A percentile compares a stretch with the other conserved stretches of the same genome.
Conservation (phyloP, 768 basidiomycete genomes). For the Psilocybe subaeruginosa region DNA sequence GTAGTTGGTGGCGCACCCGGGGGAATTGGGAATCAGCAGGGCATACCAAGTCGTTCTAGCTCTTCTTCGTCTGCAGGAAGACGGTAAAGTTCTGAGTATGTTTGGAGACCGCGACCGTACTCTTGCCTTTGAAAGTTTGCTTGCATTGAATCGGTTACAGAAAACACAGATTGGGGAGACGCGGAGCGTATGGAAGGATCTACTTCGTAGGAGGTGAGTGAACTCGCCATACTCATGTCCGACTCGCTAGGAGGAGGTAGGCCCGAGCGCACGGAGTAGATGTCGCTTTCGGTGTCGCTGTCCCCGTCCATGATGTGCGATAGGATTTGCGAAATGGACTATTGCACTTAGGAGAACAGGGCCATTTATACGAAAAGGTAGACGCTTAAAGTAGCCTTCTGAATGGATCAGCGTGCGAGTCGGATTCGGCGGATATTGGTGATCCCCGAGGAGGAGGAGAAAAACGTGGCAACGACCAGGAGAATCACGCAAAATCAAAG, state of each 20-base stretch:
- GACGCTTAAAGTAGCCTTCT: slow-evolving; percentile 7
- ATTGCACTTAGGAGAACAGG: not conserved
- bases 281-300: slow-evolving; percentile 53
- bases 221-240: slow-evolving; percentile 39
- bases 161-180: slow-evolving; percentile 72
- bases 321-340: not conserved
- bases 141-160: slow-evolving; percentile 65
- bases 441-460: slow-evolving; percentile 15
- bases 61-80: slow-evolving; percentile 83
- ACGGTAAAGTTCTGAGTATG: slow-evolving; percentile 77
- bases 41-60: slow-evolving; percentile 65
- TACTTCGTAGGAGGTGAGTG: slow-evolving; percentile 58
- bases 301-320: slow-evolving; percentile 19
- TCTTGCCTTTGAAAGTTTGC: slow-evolving; percentile 64
- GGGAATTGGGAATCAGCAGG: not conserved
- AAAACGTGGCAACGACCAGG: slow-evolving; percentile 18
- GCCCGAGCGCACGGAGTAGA: slow-evolving; percentile 45
- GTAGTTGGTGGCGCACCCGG: slow-evolving; percentile 4
- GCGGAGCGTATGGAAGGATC: slow-evolving; percentile 57
- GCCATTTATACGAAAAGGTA: slow-evolving; percentile 9
- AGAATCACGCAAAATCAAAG: slow-evolving; percentile 8
- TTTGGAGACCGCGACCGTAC: slow-evolving; percentile 73
- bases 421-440: slow-evolving; percentile 26
- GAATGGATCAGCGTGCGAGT: slow-evolving; percentile 21
- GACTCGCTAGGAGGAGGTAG: slow-evolving; percentile 36